These are phyloP conservation scores for Venturia aucupariae DNA, from an alignment of 2,329 filamentous ascomycete genomes.

Conservation along the genomic window DNA sequence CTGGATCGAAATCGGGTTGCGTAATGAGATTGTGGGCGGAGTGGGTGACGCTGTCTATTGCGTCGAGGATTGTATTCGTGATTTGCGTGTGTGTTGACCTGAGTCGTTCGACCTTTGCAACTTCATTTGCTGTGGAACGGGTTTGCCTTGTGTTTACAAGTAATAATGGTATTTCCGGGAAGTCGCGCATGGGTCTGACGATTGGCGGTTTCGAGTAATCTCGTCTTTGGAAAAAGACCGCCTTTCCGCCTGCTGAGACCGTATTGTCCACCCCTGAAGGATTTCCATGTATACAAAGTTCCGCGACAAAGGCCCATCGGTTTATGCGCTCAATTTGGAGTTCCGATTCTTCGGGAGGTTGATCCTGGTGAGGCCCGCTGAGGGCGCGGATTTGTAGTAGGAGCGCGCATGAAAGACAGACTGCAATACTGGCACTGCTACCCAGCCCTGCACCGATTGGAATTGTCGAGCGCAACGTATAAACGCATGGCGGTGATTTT, in stretches of 20 bases:
- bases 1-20: constrained; percentile 57
- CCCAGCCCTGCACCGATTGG: constrained; percentile 86
- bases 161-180: constrained; percentile 84
- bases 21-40: constrained; percentile 47
- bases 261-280: constrained; percentile 97
- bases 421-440: constrained; percentile 87
- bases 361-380: constrained; percentile 83
- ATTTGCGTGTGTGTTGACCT: constrained; percentile 64
- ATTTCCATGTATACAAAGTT: constrained; percentile 96
- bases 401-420: constrained; percentile 77
- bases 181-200: constrained; percentile 71
- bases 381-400: constrained; percentile 82
- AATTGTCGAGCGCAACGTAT: constrained; percentile 87
- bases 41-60: constrained; percentile 66
- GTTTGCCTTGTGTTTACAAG: constrained; percentile 82
- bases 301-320: constrained; percentile 91
- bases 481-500: constrained; percentile 71
- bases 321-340: constrained; percentile 93
- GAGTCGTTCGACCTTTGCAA: constrained; percentile 73
- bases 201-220: constrained; percentile 69
- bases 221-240: constrained; percentile 76
- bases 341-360: constrained; percentile 77
- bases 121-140: constrained; percentile 77
- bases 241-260: constrained; percentile 86
- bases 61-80: constrained; percentile 70